A percentile compares a stretch with the other conserved stretches of the same genome.
Conservation (phyloP, 768 basidiomycete genomes). For the Agaricus subrufescens region DNA sequence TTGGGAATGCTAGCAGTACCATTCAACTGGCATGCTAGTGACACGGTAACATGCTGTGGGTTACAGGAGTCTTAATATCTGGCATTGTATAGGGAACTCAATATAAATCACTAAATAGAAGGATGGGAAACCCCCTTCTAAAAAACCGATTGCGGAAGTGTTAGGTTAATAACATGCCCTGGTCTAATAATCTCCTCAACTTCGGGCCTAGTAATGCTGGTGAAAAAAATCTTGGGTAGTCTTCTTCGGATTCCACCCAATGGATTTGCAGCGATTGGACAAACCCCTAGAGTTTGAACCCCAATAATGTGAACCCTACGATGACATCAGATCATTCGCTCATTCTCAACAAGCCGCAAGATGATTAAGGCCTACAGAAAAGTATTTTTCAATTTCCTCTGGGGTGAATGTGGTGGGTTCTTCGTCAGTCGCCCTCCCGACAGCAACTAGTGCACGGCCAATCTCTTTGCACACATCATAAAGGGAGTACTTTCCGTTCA, state of each 20-base stretch:
- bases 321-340: neutral
- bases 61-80: too few species aligned
- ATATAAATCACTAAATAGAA: too few species aligned
- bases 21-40: too few species aligned
- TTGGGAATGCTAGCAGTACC: too few species aligned
- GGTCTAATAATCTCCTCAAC: constrained; percentile 22
- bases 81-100: neutral
- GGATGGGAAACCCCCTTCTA: too few species aligned
- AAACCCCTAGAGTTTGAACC: constrained; percentile 38
- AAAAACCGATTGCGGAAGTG: too few species aligned
- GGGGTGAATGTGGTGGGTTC: constrained; percentile 43
- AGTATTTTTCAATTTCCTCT: constrained; percentile 40
- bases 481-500: constrained; percentile 40
- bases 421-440: constrained; percentile 29
- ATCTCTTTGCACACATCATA: constrained; percentile 33
- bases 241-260: constrained; percentile 52
- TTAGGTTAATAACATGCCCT: neutral
- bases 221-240: constrained; percentile 45
- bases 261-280: constrained; percentile 32
- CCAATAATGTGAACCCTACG: constrained; percentile 12
- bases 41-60: too few species aligned
- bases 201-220: constrained; percentile 38
- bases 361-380: constrained; percentile 15
- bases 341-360: neutral
- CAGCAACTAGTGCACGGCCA: constrained; percentile 29